These are phyloP conservation scores for Dovyalis caffra DNA, from an alignment of 345 rosid genomes.

Conservation along the genomic window DNA sequence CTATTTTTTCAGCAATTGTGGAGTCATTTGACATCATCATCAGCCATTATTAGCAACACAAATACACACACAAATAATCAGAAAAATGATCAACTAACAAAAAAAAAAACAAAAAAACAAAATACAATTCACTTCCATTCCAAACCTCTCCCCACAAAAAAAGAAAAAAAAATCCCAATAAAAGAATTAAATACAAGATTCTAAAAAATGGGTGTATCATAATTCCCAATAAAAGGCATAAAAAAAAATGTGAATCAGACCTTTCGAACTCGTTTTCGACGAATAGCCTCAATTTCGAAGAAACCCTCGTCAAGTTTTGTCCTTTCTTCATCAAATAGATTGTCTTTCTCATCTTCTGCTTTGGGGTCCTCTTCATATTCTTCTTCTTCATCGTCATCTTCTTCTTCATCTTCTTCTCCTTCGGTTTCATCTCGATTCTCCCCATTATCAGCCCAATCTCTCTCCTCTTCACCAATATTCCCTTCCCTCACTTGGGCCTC, in stretches of 20 bases:
- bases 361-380: constrained; percentile 41
- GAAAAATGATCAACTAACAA: background rate
- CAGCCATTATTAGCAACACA: constrained; percentile 8
- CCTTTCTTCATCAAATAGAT: constrained; percentile 39
- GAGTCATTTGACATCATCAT: constrained; percentile 10
- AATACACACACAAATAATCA: background rate
- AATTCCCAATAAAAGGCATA: background rate
- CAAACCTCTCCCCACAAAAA: background rate
- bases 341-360: constrained; percentile 29
- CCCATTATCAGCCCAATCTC: background rate
- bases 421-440: constrained; percentile 12
- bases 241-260: constrained; percentile 33
- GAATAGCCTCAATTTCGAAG: constrained; percentile 95
- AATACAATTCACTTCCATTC: background rate
- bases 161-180: background rate
- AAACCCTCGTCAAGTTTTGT: constrained; percentile 91
- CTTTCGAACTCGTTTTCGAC: constrained; percentile 86
- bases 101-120: background rate
- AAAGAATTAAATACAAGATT: background rate
- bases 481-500: background rate
- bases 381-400: constrained; percentile 11
- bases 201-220: background rate
- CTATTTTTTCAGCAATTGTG: constrained; percentile 38
- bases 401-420: constrained; percentile 1
- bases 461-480: background rate